Percentiles rank a stretch among this genome's conserved stretches.
phyloP scores from a whole-genome alignment of 352 stramenopile species.

The Aphanomyces stellatus region DNA sequence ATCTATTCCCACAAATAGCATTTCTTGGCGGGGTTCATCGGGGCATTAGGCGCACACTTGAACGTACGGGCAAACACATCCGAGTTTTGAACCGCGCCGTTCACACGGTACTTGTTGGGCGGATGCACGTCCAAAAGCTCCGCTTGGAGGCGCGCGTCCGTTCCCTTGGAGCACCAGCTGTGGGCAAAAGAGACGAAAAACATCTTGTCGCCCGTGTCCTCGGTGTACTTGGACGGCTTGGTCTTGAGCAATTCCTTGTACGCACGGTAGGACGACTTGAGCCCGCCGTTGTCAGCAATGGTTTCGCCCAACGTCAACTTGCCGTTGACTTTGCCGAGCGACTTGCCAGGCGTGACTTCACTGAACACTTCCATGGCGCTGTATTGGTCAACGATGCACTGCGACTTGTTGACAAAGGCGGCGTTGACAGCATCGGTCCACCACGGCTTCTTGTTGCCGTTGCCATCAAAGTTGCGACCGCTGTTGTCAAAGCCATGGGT shows the following conservation, averaged over 20 bases:
- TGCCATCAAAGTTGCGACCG: conserved; percentile 75
- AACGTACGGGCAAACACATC: conserved; percentile 48
- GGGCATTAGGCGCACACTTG: conserved; percentile 34
- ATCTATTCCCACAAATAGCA: conserved; percentile 75
- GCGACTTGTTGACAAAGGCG: conserved; percentile 38
- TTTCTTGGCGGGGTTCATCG: conserved; percentile 58
- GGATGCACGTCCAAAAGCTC: conserved; percentile 43
- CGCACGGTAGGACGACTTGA: too few species aligned
- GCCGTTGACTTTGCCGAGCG: conserved; percentile 68
- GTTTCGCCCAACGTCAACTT: conserved; percentile 87
- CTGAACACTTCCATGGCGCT: conserved; percentile 35
- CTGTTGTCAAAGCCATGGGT: conserved; percentile 92
- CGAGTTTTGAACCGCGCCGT: conserved; percentile 54
- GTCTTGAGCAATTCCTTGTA: too few species aligned
- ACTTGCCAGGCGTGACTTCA: conserved; percentile 24
- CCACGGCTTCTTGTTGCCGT: conserved; percentile 85
- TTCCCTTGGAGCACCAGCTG: conserved; percentile 54
- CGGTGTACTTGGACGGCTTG: not conserved
- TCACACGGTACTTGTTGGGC: conserved; percentile 51
- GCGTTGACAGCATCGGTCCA: conserved; percentile 58
- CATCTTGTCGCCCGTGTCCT: conserved; percentile 26
- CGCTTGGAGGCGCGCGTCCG: conserved; percentile 36
- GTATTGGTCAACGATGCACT: conserved; percentile 53
- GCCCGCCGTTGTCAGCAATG: conserved; percentile 84
- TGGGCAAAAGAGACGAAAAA: conserved; percentile 66